These are phyloP conservation scores for Saccharomycopsis guyanensis DNA, from an alignment of 805 yeast genomes.

Conservation along the genomic window DNA sequence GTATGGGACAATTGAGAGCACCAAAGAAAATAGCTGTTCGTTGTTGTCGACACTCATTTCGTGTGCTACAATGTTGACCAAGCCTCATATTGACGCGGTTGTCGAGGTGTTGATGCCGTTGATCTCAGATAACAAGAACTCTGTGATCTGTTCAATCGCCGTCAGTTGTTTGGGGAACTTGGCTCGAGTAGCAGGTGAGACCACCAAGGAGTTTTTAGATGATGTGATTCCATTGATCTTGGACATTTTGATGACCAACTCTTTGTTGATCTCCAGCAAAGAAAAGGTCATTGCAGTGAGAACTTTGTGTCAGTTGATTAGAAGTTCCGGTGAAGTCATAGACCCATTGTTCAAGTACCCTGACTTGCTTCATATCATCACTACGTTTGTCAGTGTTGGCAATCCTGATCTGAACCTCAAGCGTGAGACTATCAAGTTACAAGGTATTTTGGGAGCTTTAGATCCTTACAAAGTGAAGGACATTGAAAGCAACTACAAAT, in stretches of 20 bases:
- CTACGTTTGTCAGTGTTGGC: slow-evolving; percentile 53
- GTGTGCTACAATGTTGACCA: slow-evolving; percentile 73
- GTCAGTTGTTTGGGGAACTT: slow-evolving; percentile 84
- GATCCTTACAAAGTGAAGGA: slow-evolving; percentile 96
- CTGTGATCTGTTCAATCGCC: slow-evolving; percentile 82
- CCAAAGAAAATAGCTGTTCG: slow-evolving; percentile 81
- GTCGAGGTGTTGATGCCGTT: slow-evolving; percentile 68
- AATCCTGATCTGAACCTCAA: slow-evolving; percentile 63
- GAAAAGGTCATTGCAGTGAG: slow-evolving; percentile 86
- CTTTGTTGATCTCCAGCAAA: slow-evolving; percentile 46
- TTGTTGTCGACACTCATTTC: slow-evolving; percentile 66
- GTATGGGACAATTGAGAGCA: slow-evolving; percentile 65
- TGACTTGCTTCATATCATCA: slow-evolving; percentile 72
- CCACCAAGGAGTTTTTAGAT: slow-evolving; percentile 61
- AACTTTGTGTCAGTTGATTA: slow-evolving; percentile 80
- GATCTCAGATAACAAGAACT: slow-evolving; percentile 52
- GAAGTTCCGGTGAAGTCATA: slow-evolving; percentile 90
- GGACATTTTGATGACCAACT: slow-evolving; percentile 86
- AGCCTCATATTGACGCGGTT: slow-evolving; percentile 89
- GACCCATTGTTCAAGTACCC: slow-evolving; percentile 92
- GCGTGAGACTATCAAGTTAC: slow-evolving; percentile 78
- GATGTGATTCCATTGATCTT: slow-evolving; percentile 81
- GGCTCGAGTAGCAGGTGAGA: slow-evolving; percentile 82
- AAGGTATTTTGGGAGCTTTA: slow-evolving; percentile 92
- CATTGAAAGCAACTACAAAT: slow-evolving; percentile 49